Evolutionary conservation across 805 yeast genomes (phyloP), one percentile per base, ranked within the genome.

Genomic region (Phaffomyces thermotolerans): DNA sequence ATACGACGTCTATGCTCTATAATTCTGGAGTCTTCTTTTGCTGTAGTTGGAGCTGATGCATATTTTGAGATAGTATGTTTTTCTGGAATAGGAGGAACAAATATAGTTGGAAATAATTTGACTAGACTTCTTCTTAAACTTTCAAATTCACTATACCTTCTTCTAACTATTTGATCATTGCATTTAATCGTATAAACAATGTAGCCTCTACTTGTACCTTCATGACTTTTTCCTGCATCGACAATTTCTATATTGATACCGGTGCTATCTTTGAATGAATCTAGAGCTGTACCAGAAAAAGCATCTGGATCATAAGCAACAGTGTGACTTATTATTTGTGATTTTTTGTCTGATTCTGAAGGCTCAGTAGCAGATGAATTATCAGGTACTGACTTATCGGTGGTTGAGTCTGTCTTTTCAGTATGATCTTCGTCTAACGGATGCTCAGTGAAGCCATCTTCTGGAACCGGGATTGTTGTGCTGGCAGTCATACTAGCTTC

Each of bases 51-150:
- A 29, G 66, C 68, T 32, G 67, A 51, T 34, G 72, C 65, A 46
- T 69, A 70, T 48, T 66, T 68, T 13, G 69, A 56, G 13, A 84
- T 60, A 17, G 84, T 71, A 39, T 84, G 91, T 59, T 85, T 85
- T 61, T 81, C 84, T 0, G 99, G 99, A 9, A 93, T 91, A 1
- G 98, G 97, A 7, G 99, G 99, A 6, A 93, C 78, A 4, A 93
- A 75, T 4, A 80, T 59, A 4, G 93, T 78, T 4, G 99, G 97
- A 50, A 84, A 83, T 33, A 86, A 65, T 52, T 82, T 79, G 4
- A 79, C 69, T 20, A 93, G 68, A 5, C 84, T 73, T 34, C 78
- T 81, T 48, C 96, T 71, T 37, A 93, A 70, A 40, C 85, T 78
- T 56, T 87, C 96, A 60, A 93, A 93, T 60, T 93, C 99, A 30